A percentile compares a stretch with the other conserved stretches of the same genome.
phyloP scores from a whole-genome alignment of 441 rosid genomes.

The Populus tomentosa region DNA sequence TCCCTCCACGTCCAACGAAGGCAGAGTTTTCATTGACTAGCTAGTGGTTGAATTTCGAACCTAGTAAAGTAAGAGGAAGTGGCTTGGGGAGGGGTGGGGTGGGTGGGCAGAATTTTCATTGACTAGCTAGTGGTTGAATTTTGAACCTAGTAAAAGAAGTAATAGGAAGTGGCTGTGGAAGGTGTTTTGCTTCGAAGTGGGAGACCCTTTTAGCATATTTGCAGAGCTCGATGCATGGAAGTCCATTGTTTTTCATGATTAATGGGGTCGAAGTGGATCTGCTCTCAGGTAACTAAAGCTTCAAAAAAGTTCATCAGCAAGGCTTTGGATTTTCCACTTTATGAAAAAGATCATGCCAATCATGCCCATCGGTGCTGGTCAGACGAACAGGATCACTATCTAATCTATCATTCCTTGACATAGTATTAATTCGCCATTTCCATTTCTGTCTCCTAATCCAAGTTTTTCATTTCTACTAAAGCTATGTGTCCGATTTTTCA shows the following conservation, averaged over 20 bases:
- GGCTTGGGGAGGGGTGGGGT: too few relatives aligned
- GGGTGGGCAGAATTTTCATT: not conserved
- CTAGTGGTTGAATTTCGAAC: too few relatives aligned
- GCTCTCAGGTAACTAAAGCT: slow-evolving; percentile 14
- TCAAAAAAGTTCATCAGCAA: not conserved
- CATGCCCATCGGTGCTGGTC: slow-evolving; percentile 16
- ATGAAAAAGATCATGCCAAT: slow-evolving; percentile 18
- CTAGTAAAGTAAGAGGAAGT: too few relatives aligned
- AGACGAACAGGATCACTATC: slow-evolving; percentile 7
- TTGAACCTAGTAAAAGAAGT: not conserved
- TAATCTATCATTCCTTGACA: not conserved
- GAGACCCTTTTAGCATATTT: slow-evolving; percentile 1
- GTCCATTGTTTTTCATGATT: slow-evolving; percentile 33
- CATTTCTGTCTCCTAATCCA: not conserved
- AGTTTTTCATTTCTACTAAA: not conserved
- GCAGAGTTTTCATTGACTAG: too few relatives aligned
- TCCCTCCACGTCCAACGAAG: too few relatives aligned
- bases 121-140: not conserved
- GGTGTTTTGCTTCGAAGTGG: not conserved
- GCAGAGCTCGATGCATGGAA: slow-evolving; percentile 45
- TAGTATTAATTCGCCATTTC: not conserved
- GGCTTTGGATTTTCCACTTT: slow-evolving; percentile 14
- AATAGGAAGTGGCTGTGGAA: not conserved
- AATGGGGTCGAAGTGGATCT: slow-evolving; percentile 21
- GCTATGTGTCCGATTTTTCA: not conserved